A percentile compares a stretch with the other conserved stretches of the same genome.
phyloP scores from a whole-genome alignment of 345 rosid species.

The Gossypium turneri region DNA sequence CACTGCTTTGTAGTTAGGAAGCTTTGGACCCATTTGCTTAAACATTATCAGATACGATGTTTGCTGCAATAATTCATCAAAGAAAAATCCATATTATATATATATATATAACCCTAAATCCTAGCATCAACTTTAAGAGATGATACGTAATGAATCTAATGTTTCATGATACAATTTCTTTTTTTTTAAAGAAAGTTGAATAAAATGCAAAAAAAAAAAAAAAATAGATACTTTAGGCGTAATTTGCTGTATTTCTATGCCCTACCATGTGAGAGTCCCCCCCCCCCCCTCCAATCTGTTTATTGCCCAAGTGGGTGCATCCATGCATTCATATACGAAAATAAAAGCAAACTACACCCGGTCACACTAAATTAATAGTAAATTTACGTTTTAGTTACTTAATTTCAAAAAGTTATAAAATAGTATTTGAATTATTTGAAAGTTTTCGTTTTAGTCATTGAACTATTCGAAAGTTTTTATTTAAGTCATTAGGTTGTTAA shows the following conservation, averaged over 20 bases:
- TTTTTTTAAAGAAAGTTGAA: neutral
- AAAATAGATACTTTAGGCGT: neutral
- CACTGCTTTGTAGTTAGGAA: conserved; percentile 8
- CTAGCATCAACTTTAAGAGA: neutral
- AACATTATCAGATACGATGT: neutral
- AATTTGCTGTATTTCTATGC: neutral
- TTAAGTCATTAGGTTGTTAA: too few species aligned
- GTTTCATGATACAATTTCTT: neutral
- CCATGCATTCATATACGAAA: neutral
- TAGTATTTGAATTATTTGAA: accelerated
- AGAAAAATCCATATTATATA: neutral
- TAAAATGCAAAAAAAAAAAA: neutral
- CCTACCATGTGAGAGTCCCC: neutral
- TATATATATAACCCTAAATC: neutral
- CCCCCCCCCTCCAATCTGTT: neutral
- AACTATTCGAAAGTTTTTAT: too few species aligned
- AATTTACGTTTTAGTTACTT: too few species aligned
- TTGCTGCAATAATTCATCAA: neutral
- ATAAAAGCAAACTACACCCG: too few species aligned
- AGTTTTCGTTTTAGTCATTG: too few species aligned
- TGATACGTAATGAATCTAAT: neutral
- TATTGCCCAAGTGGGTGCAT: neutral
- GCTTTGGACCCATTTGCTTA: conserved; percentile 1
- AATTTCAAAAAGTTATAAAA: too few species aligned
- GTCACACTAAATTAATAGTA: too few species aligned